Evolutionary conservation across 139 green algal species (phyloP).

Genomic region (Micractinium sp.): DNA sequence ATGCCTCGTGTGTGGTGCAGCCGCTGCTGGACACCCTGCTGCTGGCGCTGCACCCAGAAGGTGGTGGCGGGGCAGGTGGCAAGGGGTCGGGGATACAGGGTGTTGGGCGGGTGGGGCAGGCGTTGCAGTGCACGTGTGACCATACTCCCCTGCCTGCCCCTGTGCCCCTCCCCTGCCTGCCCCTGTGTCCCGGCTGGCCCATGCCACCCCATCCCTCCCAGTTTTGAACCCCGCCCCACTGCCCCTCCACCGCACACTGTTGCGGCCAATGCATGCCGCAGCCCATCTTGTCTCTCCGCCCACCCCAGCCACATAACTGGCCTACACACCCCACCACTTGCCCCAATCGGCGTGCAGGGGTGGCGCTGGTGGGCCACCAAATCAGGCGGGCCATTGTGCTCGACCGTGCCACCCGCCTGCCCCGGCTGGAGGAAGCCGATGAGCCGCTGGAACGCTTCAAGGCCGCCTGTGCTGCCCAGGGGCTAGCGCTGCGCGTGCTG

Average conservation of each 20-base stretch:
- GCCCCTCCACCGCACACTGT: background rate
- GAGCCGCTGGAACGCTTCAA: conserved; percentile 20
- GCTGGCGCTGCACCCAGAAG: conserved; percentile 5
- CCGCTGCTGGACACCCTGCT: background rate
- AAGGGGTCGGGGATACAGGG: background rate
- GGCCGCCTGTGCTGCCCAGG: background rate
- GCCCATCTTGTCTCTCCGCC: too few species aligned
- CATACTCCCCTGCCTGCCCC: too few species aligned
- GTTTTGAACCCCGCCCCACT: background rate
- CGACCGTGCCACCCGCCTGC: conserved; percentile 27
- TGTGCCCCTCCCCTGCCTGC: too few species aligned
- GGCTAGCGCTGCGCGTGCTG: conserved; percentile 17
- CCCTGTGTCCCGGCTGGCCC: too few species aligned
- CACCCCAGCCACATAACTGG: background rate
- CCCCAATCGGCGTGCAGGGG: background rate
- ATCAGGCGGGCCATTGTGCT: conserved; percentile 12
- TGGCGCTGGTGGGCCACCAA: conserved; percentile 31
- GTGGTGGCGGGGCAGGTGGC: background rate
- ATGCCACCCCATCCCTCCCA: background rate
- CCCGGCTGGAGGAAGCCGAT: conserved; percentile 9
- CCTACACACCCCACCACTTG: background rate
- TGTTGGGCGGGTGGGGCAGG: background rate
- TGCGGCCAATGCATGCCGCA: too few species aligned
- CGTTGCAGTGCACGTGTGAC: background rate
- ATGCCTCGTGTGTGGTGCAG: conserved; percentile 5